Evolutionary conservation across 2,329 filamentous ascomycete species (phyloP), one percentile per base, ranked within the genome.

Genomic region (Aspergillus pseudoglaucus): DNA sequence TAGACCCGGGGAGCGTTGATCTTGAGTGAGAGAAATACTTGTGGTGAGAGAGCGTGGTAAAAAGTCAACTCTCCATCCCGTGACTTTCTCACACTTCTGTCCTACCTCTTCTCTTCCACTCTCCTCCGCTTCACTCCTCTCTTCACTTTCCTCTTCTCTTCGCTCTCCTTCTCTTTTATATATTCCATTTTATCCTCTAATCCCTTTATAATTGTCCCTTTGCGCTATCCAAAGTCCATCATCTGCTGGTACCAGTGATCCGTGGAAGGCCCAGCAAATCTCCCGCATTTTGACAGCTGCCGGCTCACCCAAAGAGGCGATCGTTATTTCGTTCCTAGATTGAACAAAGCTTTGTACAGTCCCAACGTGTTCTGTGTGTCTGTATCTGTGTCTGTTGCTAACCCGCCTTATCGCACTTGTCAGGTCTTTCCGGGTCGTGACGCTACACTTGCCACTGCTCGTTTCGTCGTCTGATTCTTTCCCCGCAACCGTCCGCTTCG

Each of bases 271-370:
- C 48, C 54, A 60, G 60, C 49, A 48, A 59, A 62, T 64, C 62
- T 64, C 61, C 62, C 62, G 62, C 59, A 56, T 47, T 60, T 60
- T 60, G 60, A 63, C 59, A 59, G 59, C 61, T 51, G 50, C 46
- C 59, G 59, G 60, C 59, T 63, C 58, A 53, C 50, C 56, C 58
- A 55, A 20, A 39, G 42, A 49, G 37, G 35, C 48, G 51, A 55
- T 54, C 49, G 25, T 48, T 46, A 47, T 45, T 45, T 41, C 38
- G 20, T 27, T 33, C 39, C 12, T 27, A 25, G 25, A 30, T 30
- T 12, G 10, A 30, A 30, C 25, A 17, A 20, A 47, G 32, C 44
- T 51, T 32, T 23, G 47, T 44, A 17, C 33, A 17, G 15, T 35
- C 3, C 14, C 12, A 14, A 15, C 8, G 15, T 17, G 33, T 9